A percentile compares a stretch with the other conserved stretches of the same genome.
Evolutionary conservation across 768 basidiomycete genomes (phyloP).

Genomic region (Chalciporus chontae): DNA sequence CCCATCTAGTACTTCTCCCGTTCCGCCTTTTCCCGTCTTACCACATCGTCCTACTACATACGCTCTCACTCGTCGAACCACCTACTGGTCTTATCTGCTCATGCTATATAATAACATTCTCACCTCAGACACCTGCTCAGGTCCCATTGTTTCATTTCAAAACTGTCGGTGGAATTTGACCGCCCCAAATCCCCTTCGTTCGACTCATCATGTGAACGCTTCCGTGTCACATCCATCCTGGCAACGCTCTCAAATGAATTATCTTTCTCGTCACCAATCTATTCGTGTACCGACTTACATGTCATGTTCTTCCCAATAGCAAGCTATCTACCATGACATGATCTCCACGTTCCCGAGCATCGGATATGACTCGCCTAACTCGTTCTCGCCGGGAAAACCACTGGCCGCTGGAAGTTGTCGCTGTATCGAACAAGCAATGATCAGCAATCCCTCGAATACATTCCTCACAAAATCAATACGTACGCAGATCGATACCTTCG

Average conservation of each 20-base stretch:
- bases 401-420: constrained; percentile 66
- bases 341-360: constrained; percentile 25
- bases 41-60: constrained; percentile 3
- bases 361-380: constrained; percentile 31
- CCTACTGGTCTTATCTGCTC: constrained; percentile 26
- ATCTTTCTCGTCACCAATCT: constrained; percentile 19
- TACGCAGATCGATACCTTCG: constrained; percentile 87
- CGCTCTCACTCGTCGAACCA: constrained; percentile 8
- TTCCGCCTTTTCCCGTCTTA: constrained; percentile 12
- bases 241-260: constrained; percentile 29
- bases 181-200: constrained; percentile 14
- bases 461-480: constrained; percentile 35
- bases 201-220: constrained; percentile 23
- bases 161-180: constrained; percentile 24
- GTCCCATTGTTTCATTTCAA: constrained; percentile 16
- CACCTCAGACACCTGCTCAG: constrained; percentile 7
- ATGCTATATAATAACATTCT: constrained; percentile 29
- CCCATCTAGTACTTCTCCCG: constrained; percentile 14
- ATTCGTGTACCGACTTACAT: constrained; percentile 18
- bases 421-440: constrained; percentile 27
- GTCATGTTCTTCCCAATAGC: constrained; percentile 11
- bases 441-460: constrained; percentile 12
- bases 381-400: constrained; percentile 57
- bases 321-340: constrained; percentile 17
- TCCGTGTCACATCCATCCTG: constrained; percentile 16